Percentiles rank a stretch among this genome's conserved stretches.
Conservation (phyloP, 106 monocot genomes). For the Allium cepa region DNA sequence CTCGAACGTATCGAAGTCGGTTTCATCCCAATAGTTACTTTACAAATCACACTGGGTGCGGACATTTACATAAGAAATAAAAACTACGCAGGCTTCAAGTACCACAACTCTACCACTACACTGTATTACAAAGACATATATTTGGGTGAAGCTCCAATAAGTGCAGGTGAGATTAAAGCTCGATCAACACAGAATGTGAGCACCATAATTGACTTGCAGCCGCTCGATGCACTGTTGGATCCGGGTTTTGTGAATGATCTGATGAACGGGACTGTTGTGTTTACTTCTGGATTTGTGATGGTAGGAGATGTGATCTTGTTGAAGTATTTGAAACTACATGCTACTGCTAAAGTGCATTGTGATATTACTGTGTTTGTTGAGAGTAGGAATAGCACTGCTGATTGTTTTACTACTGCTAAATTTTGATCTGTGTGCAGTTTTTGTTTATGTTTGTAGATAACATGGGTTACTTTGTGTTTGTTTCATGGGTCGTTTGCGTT, state of each 20-base stretch:
- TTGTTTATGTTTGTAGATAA: neutral
- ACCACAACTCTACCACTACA: conserved; percentile 9
- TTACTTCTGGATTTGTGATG: conserved; percentile 17
- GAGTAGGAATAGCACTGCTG: neutral
- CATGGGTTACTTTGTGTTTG: neutral
- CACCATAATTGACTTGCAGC: conserved; percentile 10
- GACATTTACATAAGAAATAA: conserved; percentile 22
- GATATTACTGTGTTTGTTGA: conserved; percentile 10
- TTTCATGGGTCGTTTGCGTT: neutral
- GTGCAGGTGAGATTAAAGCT: conserved; percentile 14
- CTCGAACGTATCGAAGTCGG: conserved; percentile 4
- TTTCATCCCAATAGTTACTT: neutral
- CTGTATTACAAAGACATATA: conserved; percentile 19
- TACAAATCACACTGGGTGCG: conserved; percentile 18
- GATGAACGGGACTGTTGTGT: conserved; percentile 12
- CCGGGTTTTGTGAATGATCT: conserved; percentile 16
- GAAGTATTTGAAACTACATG: conserved; percentile 19
- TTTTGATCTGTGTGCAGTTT: conserved; percentile 6
- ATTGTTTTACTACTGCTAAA: conserved; percentile 18
- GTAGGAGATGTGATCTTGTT: conserved; percentile 30
- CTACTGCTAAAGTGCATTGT: conserved; percentile 7
- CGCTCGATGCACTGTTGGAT: neutral
- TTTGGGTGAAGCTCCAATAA: conserved; percentile 24
- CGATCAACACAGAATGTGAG: conserved; percentile 3
- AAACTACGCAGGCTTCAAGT: conserved; percentile 32